phyloP scores from a whole-genome alignment of 2,329 filamentous ascomycete genomes.

The Exophiala spinifera region DNA sequence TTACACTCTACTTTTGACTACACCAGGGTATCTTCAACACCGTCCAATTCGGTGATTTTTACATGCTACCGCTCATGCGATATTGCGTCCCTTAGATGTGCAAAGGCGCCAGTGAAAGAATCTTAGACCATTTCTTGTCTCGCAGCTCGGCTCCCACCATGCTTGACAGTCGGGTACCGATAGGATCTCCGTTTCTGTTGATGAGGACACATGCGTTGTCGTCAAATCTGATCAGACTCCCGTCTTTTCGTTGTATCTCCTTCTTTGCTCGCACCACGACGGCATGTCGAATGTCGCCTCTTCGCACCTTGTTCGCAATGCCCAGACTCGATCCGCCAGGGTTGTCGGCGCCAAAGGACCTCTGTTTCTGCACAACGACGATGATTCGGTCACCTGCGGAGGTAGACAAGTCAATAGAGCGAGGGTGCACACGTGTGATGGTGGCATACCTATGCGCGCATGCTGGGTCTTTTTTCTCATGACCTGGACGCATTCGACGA shows the following conservation, averaged over 20 bases:
- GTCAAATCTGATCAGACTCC: conserved; percentile 87
- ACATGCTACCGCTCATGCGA: neutral
- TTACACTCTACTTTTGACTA: neutral
- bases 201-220: conserved; percentile 98
- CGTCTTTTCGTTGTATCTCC: conserved; percentile 81
- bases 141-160: conserved; percentile 87
- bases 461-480: conserved; percentile 78
- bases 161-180: conserved; percentile 87
- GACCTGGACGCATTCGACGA: conserved; percentile 94
- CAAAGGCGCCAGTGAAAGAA: conserved; percentile 88
- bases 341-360: conserved; percentile 65
- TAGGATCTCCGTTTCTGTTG: conserved; percentile 93
- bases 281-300: conserved; percentile 93
- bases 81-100: conserved; percentile 49
- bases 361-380: conserved; percentile 95
- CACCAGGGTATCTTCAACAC: neutral
- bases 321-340: conserved; percentile 65
- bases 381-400: conserved; percentile 88
- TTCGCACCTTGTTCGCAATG: conserved; percentile 87
- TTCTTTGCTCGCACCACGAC: conserved; percentile 91
- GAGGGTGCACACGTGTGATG: too few species aligned
- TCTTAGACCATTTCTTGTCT: conserved; percentile 97
- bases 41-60: neutral
- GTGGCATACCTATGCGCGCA: conserved; percentile 75
- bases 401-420: neutral